A percentile compares a stretch with the other conserved stretches of the same genome.
phyloP scores from a whole-genome alignment of 768 basidiomycete genomes.

The Amanita inopinata region DNA sequence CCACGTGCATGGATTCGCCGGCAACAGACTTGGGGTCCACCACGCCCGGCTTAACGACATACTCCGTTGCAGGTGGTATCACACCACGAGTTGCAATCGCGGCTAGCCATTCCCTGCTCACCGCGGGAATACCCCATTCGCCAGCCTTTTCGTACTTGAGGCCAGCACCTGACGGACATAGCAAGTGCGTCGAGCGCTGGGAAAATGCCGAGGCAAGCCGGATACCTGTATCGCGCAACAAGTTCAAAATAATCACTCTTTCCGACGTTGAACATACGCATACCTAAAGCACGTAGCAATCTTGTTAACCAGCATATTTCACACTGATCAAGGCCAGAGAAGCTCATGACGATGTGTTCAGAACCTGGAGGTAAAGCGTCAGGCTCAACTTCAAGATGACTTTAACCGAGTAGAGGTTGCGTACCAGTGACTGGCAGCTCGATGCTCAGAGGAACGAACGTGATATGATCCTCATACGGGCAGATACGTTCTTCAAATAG shows the following conservation, averaged over 20 bases:
- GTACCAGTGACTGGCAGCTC: slow-evolving; percentile 50
- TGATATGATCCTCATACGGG: slow-evolving; percentile 53
- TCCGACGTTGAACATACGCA: slow-evolving; percentile 12
- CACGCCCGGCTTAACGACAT: slow-evolving; percentile 19
- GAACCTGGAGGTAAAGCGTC: slow-evolving; percentile 30
- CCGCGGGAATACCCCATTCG: slow-evolving; percentile 72
- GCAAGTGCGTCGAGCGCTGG: slow-evolving; percentile 64
- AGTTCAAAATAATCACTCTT: not conserved
- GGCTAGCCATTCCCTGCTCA: slow-evolving; percentile 62
- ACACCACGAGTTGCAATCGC: slow-evolving; percentile 43
- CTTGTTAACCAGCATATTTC: slow-evolving; percentile 58
- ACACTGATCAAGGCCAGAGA: slow-evolving; percentile 69
- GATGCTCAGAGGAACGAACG: slow-evolving; percentile 58
- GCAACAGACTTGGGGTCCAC: not conserved
- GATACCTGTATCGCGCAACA: slow-evolving; percentile 32
- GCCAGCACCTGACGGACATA: slow-evolving; percentile 65
- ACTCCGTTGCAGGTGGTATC: slow-evolving; percentile 28
- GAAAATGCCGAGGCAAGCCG: slow-evolving; percentile 49
- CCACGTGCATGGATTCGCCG: slow-evolving; percentile 3
- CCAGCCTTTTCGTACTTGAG: slow-evolving; percentile 69
- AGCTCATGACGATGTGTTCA: slow-evolving; percentile 47
- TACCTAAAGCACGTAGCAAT: slow-evolving; percentile 61
- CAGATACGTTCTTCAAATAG: slow-evolving; percentile 70
- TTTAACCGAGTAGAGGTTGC: slow-evolving; percentile 12
- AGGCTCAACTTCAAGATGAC: not conserved